Conservation (phyloP, 148 eudicot species). For the Camellia japonica region DNA sequence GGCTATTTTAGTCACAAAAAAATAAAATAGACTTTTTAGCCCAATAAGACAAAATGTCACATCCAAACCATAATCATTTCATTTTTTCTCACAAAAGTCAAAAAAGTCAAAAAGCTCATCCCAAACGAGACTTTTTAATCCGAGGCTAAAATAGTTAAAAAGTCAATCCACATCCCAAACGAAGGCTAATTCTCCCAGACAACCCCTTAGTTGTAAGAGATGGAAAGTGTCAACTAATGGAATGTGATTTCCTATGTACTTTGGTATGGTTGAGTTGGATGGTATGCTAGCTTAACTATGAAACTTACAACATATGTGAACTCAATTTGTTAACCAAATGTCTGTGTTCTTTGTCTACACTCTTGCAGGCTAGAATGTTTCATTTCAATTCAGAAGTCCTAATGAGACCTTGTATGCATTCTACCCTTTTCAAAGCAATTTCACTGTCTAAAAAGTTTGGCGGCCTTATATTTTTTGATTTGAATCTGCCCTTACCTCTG, state of each 20-base stretch:
- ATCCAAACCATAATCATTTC: too few species aligned
- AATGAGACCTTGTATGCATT: constrained; percentile 54
- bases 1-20: too few species aligned
- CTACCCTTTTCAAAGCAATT: constrained; percentile 75
- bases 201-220: background rate
- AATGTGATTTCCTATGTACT: constrained; percentile 2
- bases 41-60: too few species aligned
- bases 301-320: background rate
- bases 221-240: background rate
- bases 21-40: background rate
- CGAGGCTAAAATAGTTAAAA: too few species aligned
- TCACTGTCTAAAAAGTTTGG: constrained; percentile 71
- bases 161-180: too few species aligned
- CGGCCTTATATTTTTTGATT: constrained; percentile 72
- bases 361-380: constrained; percentile 78
- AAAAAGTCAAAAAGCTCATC: too few species aligned
- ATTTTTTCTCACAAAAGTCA: too few species aligned
- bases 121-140: too few species aligned
- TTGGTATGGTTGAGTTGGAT: background rate
- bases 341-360: background rate
- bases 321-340: constrained; percentile 1
- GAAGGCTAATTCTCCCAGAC: too few species aligned
- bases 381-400: constrained; percentile 88
- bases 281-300: background rate
- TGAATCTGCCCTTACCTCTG: constrained; percentile 72